phyloP scores from a whole-genome alignment of 257 asterid genomes.

The Solanum ossicruentum region DNA sequence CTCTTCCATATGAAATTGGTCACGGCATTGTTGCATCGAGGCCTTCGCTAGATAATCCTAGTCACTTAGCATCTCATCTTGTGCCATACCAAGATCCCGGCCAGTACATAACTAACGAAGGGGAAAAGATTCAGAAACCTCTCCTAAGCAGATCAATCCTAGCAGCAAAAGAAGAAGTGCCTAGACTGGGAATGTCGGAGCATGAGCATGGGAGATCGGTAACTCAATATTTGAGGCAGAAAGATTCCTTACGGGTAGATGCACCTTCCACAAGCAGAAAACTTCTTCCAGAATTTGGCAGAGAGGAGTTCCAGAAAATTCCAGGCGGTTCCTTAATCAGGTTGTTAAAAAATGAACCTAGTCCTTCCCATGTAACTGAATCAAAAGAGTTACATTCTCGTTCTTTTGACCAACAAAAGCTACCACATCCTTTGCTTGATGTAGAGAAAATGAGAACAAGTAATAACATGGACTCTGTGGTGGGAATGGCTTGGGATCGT shows the following conservation, averaged over 20 bases:
- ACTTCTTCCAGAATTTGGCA: constrained; percentile 1
- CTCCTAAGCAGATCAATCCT: neutral
- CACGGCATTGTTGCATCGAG: neutral
- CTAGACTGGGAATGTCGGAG: constrained; percentile 8
- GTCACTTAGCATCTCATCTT: constrained; percentile 20
- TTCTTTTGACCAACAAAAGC: constrained; percentile 6
- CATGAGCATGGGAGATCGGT: constrained; percentile 7
- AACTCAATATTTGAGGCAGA: constrained; percentile 6
- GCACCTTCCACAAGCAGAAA: constrained; percentile 1
- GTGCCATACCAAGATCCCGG: neutral
- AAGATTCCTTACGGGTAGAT: neutral
- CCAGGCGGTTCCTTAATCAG: constrained; percentile 6
- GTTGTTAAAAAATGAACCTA: neutral
- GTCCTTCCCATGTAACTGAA: neutral
- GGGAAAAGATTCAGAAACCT: neutral
- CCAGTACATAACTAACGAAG: constrained; percentile 2
- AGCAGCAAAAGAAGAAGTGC: constrained; percentile 14
- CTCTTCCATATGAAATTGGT: constrained; percentile 14
- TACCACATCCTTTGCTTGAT: constrained; percentile 19
- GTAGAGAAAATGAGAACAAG: constrained; percentile 37
- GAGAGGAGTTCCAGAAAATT: constrained; percentile 9
- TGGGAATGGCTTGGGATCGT: constrained; percentile 8
- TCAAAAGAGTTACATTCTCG: neutral
- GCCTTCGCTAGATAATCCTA: constrained; percentile 15
- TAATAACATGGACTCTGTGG: constrained; percentile 27